These are phyloP conservation scores for Penicillium sp. DNA, from an alignment of 2,329 filamentous ascomycete species.

Conservation along the genomic window DNA sequence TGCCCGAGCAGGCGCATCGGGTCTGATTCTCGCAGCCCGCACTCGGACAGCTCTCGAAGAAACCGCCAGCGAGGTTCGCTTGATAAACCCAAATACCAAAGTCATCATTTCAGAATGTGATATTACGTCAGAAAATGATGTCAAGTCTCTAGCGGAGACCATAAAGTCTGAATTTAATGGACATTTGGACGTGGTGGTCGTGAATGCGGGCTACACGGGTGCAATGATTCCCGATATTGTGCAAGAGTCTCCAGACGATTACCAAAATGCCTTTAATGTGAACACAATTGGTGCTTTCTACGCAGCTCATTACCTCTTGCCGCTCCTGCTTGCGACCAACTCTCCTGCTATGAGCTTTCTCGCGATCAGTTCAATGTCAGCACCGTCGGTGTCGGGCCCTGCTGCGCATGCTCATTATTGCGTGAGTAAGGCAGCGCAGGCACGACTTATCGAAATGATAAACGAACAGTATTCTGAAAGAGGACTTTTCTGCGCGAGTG, in stretches of 20 bases:
- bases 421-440: conserved; percentile 43
- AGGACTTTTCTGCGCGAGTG: conserved; percentile 33
- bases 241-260: conserved; percentile 37
- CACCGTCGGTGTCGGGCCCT: conserved; percentile 41
- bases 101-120: conserved; percentile 37
- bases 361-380: conserved; percentile 35
- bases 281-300: conserved; percentile 45
- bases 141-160: conserved; percentile 26
- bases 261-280: conserved; percentile 40
- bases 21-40: conserved; percentile 40
- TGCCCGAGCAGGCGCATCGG: conserved; percentile 36
- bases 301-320: conserved; percentile 40
- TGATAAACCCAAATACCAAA: conserved; percentile 26
- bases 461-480: conserved; percentile 37
- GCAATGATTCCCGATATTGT: conserved; percentile 38
- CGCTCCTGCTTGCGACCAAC: conserved; percentile 33
- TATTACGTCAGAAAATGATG: conserved; percentile 31
- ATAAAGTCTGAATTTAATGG: conserved; percentile 15
- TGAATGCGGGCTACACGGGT: conserved; percentile 36
- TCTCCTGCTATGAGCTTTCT: conserved; percentile 36
- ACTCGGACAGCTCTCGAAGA: conserved; percentile 32
- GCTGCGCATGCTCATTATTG: conserved; percentile 47
- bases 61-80: conserved; percentile 29
- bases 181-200: conserved; percentile 28
- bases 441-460: conserved; percentile 44